Evolutionary conservation across 768 basidiomycete species (phyloP).

Genomic region (Russula ochroleuca): DNA sequence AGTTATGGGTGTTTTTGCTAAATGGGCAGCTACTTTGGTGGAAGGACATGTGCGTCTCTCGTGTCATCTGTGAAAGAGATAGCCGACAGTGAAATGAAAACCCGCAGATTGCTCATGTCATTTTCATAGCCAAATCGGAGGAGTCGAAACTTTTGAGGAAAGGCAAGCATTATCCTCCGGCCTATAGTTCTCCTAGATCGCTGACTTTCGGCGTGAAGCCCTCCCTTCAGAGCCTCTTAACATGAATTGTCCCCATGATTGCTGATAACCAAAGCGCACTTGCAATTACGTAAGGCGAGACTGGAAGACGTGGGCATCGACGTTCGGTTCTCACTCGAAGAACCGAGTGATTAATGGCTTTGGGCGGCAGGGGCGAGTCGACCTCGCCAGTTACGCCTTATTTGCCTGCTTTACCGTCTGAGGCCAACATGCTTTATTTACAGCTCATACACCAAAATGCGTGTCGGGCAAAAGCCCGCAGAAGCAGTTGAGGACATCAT

Average conservation of each 20-base stretch:
- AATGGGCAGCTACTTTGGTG: constrained; percentile 79
- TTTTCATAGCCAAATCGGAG: constrained; percentile 90
- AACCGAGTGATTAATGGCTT: constrained; percentile 60
- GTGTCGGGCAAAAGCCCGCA: constrained; percentile 62
- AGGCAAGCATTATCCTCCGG: constrained; percentile 44
- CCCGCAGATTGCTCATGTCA: constrained; percentile 81
- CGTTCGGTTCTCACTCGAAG: constrained; percentile 53
- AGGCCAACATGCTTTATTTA: background rate
- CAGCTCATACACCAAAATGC: constrained; percentile 85
- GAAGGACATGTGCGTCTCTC: constrained; percentile 66
- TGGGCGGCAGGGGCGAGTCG: constrained; percentile 91
- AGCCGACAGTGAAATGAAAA: background rate
- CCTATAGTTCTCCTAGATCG: background rate
- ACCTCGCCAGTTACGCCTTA: constrained; percentile 66
- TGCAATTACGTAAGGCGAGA: constrained; percentile 81
- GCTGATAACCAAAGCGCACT: constrained; percentile 75
- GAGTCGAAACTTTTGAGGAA: constrained; percentile 80
- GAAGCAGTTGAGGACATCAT: constrained; percentile 92
- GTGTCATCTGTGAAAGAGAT: background rate
- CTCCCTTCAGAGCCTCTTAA: constrained; percentile 81
- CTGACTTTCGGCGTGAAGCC: constrained; percentile 41
- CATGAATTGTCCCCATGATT: constrained; percentile 76
- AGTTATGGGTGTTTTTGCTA: constrained; percentile 65
- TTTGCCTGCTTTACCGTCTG: background rate
- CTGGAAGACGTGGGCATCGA: constrained; percentile 55